These are phyloP conservation scores for Phytophthora hibernalis DNA, from an alignment of 352 stramenopile genomes.

Conservation along the genomic window DNA sequence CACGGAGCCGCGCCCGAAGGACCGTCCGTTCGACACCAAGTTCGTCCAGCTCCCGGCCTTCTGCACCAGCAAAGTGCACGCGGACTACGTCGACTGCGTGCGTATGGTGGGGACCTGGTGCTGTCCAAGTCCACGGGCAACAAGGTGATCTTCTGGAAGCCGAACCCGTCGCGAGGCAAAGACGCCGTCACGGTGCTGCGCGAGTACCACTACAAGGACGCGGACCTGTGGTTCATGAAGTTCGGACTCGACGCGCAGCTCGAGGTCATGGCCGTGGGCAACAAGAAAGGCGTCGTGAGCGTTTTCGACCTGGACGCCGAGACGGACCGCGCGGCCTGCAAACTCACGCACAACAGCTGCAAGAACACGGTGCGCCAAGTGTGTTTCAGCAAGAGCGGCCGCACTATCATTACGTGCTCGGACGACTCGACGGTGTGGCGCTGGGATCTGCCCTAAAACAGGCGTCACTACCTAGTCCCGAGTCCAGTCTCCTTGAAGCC, in stretches of 20 bases:
- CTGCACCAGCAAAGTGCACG: conserved; percentile 92
- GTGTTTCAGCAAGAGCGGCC: conserved; percentile 77
- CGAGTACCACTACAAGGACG: conserved; percentile 87
- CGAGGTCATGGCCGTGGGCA: conserved; percentile 81
- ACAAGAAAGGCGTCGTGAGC: conserved; percentile 83
- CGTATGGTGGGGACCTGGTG: conserved; percentile 79
- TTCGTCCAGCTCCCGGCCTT: conserved; percentile 93
- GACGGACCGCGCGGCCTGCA: conserved; percentile 69
- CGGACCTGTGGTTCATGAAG: conserved; percentile 90
- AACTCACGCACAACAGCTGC: conserved; percentile 75
- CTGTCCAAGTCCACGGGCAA: conserved; percentile 89
- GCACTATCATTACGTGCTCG: conserved; percentile 76
- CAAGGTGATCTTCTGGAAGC: conserved; percentile 93
- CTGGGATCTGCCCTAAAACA: conserved; percentile 60
- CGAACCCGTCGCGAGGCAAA: conserved; percentile 82
- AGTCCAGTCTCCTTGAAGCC: not conserved
- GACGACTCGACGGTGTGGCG: conserved; percentile 81
- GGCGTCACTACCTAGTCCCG: too few relatives aligned
- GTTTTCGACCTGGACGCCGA: conserved; percentile 84
- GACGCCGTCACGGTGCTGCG: conserved; percentile 81
- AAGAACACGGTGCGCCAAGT: conserved; percentile 85
- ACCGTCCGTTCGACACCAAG: conserved; percentile 82
- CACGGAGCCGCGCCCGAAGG: conserved; percentile 62
- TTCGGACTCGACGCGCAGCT: conserved; percentile 81
- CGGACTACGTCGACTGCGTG: conserved; percentile 92